Conservation (phyloP, 768 basidiomycete genomes). For the Agaricus sinodeliciosus region DNA sequence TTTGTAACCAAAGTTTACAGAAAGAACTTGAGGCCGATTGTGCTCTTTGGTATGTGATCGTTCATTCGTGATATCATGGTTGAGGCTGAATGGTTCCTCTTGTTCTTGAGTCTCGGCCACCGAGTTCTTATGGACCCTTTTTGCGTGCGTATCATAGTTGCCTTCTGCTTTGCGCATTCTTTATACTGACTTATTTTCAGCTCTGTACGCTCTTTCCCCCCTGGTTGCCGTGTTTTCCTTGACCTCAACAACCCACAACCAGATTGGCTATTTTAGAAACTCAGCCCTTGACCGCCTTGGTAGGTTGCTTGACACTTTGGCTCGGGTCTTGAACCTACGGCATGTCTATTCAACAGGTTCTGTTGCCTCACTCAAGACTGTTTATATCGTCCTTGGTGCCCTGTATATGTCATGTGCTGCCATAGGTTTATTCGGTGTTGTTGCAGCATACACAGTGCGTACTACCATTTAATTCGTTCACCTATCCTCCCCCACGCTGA, state of each 20-base stretch:
- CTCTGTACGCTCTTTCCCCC: constrained; percentile 21
- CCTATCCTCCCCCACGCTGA: background rate
- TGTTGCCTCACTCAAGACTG: constrained; percentile 37
- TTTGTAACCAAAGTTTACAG: constrained; percentile 50
- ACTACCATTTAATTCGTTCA: background rate
- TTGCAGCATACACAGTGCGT: constrained; percentile 46
- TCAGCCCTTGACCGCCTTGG: constrained; percentile 39
- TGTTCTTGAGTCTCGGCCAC: constrained; percentile 31
- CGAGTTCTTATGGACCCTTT: constrained; percentile 52
- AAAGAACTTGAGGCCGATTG: constrained; percentile 55
- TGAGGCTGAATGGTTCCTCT: background rate
- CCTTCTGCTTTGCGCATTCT: background rate
- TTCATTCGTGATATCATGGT: background rate
- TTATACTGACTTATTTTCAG: constrained; percentile 16
- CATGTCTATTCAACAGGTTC: constrained; percentile 22
- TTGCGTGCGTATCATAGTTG: constrained; percentile 42
- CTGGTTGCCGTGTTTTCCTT: background rate
- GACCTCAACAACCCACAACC: constrained; percentile 1
- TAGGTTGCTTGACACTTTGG: constrained; percentile 24
- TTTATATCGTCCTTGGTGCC: constrained; percentile 55
- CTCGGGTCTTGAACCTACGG: background rate
- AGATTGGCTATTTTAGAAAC: constrained; percentile 62
- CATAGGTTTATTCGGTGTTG: constrained; percentile 53
- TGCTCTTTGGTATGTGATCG: constrained; percentile 32
- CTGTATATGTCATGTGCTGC: constrained; percentile 43